Percentiles rank a stretch among this genome's conserved stretches.
Evolutionary conservation across 768 basidiomycete species (phyloP).

Genomic region (Fomitopsis pulvina): DNA sequence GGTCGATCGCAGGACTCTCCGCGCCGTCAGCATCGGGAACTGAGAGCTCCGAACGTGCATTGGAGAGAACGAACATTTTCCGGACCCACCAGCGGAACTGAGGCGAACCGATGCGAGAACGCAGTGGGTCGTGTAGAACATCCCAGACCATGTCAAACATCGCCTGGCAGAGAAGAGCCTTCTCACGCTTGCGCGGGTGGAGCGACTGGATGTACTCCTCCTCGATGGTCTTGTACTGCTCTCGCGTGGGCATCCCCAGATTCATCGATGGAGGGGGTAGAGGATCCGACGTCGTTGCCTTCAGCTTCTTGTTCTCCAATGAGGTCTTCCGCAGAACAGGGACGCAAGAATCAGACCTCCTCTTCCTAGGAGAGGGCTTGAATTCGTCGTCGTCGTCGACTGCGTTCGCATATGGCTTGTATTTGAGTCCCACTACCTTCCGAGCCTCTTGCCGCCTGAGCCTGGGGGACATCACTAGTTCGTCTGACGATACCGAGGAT

Average conservation of each 20-base stretch:
- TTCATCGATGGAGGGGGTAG: conserved; percentile 12
- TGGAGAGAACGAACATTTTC: conserved; percentile 64
- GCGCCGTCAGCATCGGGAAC: conserved; percentile 9
- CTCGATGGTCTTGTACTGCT: conserved; percentile 54
- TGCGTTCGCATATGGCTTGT: background rate
- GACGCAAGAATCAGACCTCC: background rate
- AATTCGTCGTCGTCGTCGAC: background rate
- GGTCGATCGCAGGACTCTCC: conserved; percentile 5
- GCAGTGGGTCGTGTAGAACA: conserved; percentile 49
- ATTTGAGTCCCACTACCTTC: background rate
- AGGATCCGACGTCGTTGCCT: background rate
- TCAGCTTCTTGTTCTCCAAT: background rate
- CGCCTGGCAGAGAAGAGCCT: conserved; percentile 65
- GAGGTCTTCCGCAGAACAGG: background rate
- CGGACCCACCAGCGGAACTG: conserved; percentile 83
- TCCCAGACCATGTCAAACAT: conserved; percentile 72
- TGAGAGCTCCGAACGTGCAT: conserved; percentile 14
- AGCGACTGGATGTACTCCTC: conserved; percentile 51
- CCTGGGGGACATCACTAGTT: background rate
- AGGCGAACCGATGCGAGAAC: conserved; percentile 41
- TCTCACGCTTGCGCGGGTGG: conserved; percentile 50
- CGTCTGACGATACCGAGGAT: background rate
- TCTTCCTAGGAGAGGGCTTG: background rate
- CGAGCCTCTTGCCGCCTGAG: conserved; percentile 1
- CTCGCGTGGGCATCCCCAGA: conserved; percentile 55